Evolutionary conservation across 495 filamentous ascomycete genomes (phyloP), one percentile per base, ranked within the genome.

Genomic region (Penicillium salamii): DNA sequence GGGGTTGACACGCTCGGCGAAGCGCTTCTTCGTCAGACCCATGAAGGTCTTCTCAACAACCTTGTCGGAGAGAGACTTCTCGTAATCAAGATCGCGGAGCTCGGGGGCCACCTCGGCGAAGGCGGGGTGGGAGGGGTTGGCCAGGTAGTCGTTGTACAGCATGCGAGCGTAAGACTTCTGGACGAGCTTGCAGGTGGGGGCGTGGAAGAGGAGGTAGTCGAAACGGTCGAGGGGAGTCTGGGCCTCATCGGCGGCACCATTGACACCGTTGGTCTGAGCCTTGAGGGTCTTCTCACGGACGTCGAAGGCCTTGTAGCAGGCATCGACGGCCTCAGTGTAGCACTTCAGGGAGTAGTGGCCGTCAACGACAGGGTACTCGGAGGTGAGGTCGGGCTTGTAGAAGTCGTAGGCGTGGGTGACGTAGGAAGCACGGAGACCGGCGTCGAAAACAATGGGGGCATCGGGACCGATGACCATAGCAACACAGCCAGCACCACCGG

Each of bases 351-450:
- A 97, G 80, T 83, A 96, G 62, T 97, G 91, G 44, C 93, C 93
- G 65, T 98, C 93, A 28, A 98, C 93, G 58, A 92, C 83, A 40
- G 93, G 93, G 74, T 98, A 98, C 70, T 98, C 93, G 81, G 89
- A 95, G 51, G 91, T 95, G 42, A 98, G 78, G 68, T 98, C 93
- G 59, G 93, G 88, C 84, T 98, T 98, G 84, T 95, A 98, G 76
- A 98, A 98, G 69, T 98, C 93, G 74, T 97, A 98, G 58, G 88
- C 89, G 71, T 98, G 93, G 61, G 83, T 83, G 81, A 97, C 86
- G 78, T 96, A 97, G 62, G 78, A 86, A 66, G 88, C 93, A 66
- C 95, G 86, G 49, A 96, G 84, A 65, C 92, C 93, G 39, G 93
- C 81, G 70, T 98, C 95, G 56, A 97, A 80, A 43, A 87, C 90